A percentile compares a stretch with the other conserved stretches of the same genome.
phyloP scores from a whole-genome alignment of 768 basidiomycete species.

The Rhizopogon roseolus region DNA sequence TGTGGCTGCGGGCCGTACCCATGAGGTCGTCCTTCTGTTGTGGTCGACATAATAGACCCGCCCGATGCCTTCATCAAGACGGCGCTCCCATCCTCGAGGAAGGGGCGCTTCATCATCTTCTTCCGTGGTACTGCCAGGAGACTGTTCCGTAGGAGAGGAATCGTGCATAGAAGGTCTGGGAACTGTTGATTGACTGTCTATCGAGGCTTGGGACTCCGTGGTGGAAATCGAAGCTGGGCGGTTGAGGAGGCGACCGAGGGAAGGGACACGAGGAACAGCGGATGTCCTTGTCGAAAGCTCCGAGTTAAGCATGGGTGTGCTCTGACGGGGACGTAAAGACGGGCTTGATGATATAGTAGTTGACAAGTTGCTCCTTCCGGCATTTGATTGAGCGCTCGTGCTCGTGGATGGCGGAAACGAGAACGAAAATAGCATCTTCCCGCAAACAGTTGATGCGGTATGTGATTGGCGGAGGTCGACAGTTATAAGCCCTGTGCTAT shows the following conservation, averaged over 20 bases:
- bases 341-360: constrained; percentile 8
- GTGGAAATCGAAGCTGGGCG: neutral
- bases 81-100: constrained; percentile 81
- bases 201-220: neutral
- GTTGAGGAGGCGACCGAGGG: constrained; percentile 5
- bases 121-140: constrained; percentile 16
- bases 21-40: constrained; percentile 73
- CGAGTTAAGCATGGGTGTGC: constrained; percentile 17
- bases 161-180: constrained; percentile 11
- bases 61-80: constrained; percentile 58
- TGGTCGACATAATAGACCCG: constrained; percentile 88
- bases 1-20: constrained; percentile 49
- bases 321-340: constrained; percentile 14
- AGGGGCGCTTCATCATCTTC: constrained; percentile 62
- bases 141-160: constrained; percentile 6
- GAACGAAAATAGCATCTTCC: constrained; percentile 70
- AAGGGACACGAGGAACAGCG: constrained; percentile 14
- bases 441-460: constrained; percentile 54
- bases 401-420: constrained; percentile 40
- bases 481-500: constrained; percentile 56
- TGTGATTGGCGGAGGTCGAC: constrained; percentile 43
- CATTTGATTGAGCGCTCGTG: constrained; percentile 23
- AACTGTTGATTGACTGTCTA: constrained; percentile 1
- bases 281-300: constrained; percentile 14
- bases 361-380: constrained; percentile 13